phyloP scores from a whole-genome alignment of 306 rosid species.

The Coriaria nepalensis region DNA sequence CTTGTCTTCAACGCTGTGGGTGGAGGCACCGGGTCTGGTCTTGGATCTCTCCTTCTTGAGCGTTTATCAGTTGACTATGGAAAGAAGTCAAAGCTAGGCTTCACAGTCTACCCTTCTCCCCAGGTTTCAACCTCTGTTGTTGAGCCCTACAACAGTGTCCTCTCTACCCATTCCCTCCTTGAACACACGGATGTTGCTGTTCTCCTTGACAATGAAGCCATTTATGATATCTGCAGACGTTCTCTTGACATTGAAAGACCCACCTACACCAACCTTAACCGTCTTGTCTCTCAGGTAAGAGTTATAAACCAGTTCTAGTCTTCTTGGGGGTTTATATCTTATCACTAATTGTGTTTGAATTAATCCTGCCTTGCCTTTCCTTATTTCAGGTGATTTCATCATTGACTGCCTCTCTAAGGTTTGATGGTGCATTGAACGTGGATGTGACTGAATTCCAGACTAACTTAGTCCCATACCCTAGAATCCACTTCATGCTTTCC shows the following conservation, averaged over 20 bases:
- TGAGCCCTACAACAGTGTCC: conserved; percentile 83
- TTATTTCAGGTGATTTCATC: conserved; percentile 56
- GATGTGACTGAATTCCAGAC: conserved; percentile 80
- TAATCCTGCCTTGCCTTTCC: neutral
- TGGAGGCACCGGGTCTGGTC: conserved; percentile 82
- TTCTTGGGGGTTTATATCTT: too few relatives aligned
- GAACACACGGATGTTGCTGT: conserved; percentile 80
- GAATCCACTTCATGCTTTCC: conserved; percentile 81
- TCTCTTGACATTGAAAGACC: conserved; percentile 79
- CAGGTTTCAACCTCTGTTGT: conserved; percentile 77
- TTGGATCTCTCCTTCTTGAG: conserved; percentile 65
- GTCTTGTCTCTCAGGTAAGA: conserved; percentile 59
- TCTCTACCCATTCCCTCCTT: conserved; percentile 66
- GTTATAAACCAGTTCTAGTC: neutral
- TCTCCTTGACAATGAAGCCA: conserved; percentile 68
- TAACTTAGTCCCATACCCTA: conserved; percentile 71
- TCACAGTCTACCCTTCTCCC: conserved; percentile 72
- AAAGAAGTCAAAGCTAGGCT: conserved; percentile 74
- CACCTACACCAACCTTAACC: conserved; percentile 71
- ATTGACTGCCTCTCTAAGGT: conserved; percentile 61
- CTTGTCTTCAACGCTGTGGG: conserved; percentile 77
- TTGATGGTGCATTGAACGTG: conserved; percentile 72
- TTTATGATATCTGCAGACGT: conserved; percentile 68
- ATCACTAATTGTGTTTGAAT: neutral
- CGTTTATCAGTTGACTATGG: conserved; percentile 75